A percentile compares a stretch with the other conserved stretches of the same genome.
Conservation (phyloP, 805 yeast species). For the Wickerhamiella occidentalis region DNA sequence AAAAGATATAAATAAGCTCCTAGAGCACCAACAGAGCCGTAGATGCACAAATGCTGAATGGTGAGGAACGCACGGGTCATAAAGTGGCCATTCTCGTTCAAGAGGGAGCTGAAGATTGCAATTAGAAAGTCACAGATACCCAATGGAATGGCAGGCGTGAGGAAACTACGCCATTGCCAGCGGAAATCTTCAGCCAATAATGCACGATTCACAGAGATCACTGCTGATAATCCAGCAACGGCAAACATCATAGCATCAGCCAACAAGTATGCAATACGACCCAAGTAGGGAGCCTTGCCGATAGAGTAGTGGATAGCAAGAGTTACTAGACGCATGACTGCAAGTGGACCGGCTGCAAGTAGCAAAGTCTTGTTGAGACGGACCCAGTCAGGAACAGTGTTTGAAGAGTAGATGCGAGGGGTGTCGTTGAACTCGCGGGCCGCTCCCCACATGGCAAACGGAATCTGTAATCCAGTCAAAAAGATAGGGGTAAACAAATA, state of each 20-base stretch:
- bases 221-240: conserved; percentile 19
- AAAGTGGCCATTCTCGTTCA: conserved; percentile 8
- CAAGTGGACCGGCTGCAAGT: conserved; percentile 20
- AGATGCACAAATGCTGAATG: conserved; percentile 17
- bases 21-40: conserved; percentile 22
- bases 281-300: conserved; percentile 12
- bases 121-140: conserved; percentile 13
- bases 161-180: conserved; percentile 26
- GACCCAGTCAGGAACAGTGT: conserved; percentile 23
- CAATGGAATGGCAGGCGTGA: conserved; percentile 23
- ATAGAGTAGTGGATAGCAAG: conserved; percentile 12
- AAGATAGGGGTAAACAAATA: conserved; percentile 7
- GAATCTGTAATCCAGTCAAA: conserved; percentile 16
- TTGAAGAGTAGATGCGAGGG: conserved; percentile 21
- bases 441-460: conserved; percentile 20
- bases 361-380: conserved; percentile 21
- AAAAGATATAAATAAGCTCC: conserved; percentile 22
- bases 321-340: conserved; percentile 14
- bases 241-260: conserved; percentile 18
- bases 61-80: conserved; percentile 12
- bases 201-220: conserved; percentile 24
- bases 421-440: conserved; percentile 19
- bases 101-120: neutral
- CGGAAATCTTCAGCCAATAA: conserved; percentile 24
- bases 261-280: conserved; percentile 16